Percentiles rank a stretch among this genome's conserved stretches.
These are phyloP conservation scores for Chondrostereum purpureum DNA, from an alignment of 1,284 basidiomycete genomes.

Conservation along the genomic window DNA sequence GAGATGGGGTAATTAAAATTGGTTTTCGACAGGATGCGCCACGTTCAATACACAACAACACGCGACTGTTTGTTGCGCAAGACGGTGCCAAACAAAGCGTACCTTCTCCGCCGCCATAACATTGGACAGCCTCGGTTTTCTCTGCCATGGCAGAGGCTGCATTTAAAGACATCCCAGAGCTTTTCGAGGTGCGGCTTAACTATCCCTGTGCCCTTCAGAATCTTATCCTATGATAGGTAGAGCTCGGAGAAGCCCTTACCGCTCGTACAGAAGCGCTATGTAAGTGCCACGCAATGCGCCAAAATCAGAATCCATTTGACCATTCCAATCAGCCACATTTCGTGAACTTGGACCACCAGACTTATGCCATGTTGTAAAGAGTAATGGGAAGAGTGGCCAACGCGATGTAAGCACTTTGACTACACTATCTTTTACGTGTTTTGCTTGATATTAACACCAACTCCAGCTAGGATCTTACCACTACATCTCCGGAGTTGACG, in stretches of 20 bases:
- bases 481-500: slow-evolving; percentile 94
- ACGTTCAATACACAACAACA: no score
- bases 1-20: no score
- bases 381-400: slow-evolving; percentile 73
- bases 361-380: slow-evolving; percentile 94
- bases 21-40: no score
- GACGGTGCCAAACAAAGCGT: no score
- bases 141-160: slow-evolving; percentile 42
- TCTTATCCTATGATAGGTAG: slow-evolving; percentile 48
- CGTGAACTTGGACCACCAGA: slow-evolving; percentile 97
- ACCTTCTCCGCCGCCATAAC: no score
- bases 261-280: slow-evolving; percentile 91
- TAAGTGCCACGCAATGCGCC: slow-evolving; percentile 33
- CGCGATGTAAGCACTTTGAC: slow-evolving; percentile 65
- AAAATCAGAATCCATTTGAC: slow-evolving; percentile 1
- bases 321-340: slow-evolving; percentile 68
- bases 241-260: slow-evolving; percentile 84
- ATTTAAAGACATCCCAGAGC: slow-evolving; percentile 59
- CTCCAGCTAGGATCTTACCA: slow-evolving; percentile 86
- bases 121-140: no score
- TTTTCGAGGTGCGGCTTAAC: slow-evolving; percentile 41
- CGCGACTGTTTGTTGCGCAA: no score
- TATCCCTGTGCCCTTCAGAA: background rate
- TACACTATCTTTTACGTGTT: slow-evolving; percentile 1
- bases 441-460: slow-evolving; percentile 10